Percentiles rank a stretch among this genome's conserved stretches.
Conservation (phyloP, 306 rosid species). For the Calophaca sinica region DNA sequence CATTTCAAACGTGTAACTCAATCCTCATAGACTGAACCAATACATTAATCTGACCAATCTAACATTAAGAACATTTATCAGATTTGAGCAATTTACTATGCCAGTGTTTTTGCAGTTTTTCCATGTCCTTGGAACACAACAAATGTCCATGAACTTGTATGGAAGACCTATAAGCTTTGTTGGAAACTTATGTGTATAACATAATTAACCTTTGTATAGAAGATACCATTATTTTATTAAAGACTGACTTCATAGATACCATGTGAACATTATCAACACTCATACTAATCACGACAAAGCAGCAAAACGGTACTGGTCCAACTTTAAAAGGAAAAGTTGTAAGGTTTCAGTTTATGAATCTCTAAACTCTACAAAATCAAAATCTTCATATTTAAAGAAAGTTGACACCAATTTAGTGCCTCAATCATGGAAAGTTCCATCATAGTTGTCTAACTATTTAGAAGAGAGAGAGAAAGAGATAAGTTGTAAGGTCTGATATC, state of each 20-base stretch:
- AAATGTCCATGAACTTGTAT: slow-evolving; percentile 10
- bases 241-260: background rate
- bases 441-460: slow-evolving; percentile 4
- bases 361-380: background rate
- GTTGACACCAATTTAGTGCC: slow-evolving; percentile 13
- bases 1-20: slow-evolving; percentile 36
- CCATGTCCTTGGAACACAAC: slow-evolving; percentile 9
- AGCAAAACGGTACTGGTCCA: background rate
- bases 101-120: slow-evolving; percentile 22
- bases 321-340: slow-evolving; percentile 13
- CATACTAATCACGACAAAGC: slow-evolving; percentile 9
- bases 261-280: slow-evolving; percentile 4
- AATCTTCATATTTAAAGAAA: slow-evolving; percentile 22
- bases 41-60: slow-evolving; percentile 37
- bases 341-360: slow-evolving; percentile 1
- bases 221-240: slow-evolving; percentile 8
- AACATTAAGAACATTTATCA: background rate
- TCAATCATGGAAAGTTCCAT: background rate
- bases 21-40: slow-evolving; percentile 3
- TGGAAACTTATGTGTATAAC: slow-evolving; percentile 17
- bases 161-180: slow-evolving; percentile 21
- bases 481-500: background rate
- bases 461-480: background rate
- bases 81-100: background rate
- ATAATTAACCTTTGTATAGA: slow-evolving; percentile 29